These are phyloP conservation scores for Sphagnum magellanicum DNA, from an alignment of 228 moss, liverwort and hornwort genomes.

Conservation along the genomic window DNA sequence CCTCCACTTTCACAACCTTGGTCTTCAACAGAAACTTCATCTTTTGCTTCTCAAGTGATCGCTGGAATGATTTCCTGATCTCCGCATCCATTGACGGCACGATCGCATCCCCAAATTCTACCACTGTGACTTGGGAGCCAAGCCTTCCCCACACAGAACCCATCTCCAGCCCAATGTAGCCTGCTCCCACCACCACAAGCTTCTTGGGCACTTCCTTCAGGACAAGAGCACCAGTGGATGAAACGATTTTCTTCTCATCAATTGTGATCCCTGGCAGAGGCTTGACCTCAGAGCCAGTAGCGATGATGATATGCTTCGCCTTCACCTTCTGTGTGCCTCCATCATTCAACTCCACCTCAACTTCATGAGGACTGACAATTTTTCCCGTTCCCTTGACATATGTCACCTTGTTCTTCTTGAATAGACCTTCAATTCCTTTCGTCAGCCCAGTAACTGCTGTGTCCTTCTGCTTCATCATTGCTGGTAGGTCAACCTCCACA, in stretches of 20 bases:
- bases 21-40: conserved; percentile 7
- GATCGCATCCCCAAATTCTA: conserved; percentile 11
- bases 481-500: conserved; percentile 4
- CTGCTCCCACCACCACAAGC: conserved; percentile 8
- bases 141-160: conserved; percentile 5
- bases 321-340: conserved; percentile 29
- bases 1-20: conserved; percentile 3
- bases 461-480: conserved; percentile 10
- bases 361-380: conserved; percentile 24
- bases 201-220: conserved; percentile 4
- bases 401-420: conserved; percentile 21
- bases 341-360: conserved; percentile 39
- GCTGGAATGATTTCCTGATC: conserved; percentile 5
- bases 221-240: conserved; percentile 23
- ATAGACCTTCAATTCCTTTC: conserved; percentile 10
- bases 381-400: conserved; percentile 48
- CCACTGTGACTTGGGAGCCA: conserved; percentile 6
- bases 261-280: conserved; percentile 34
- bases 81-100: conserved; percentile 8
- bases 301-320: conserved; percentile 36
- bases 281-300: conserved; percentile 44
- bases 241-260: conserved; percentile 38
- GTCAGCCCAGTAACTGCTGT: conserved; percentile 6
- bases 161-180: conserved; percentile 10
- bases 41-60: conserved; percentile 8